Evolutionary conservation across 2,329 filamentous ascomycete species (phyloP).

Genomic region (Epichloe baconii): DNA sequence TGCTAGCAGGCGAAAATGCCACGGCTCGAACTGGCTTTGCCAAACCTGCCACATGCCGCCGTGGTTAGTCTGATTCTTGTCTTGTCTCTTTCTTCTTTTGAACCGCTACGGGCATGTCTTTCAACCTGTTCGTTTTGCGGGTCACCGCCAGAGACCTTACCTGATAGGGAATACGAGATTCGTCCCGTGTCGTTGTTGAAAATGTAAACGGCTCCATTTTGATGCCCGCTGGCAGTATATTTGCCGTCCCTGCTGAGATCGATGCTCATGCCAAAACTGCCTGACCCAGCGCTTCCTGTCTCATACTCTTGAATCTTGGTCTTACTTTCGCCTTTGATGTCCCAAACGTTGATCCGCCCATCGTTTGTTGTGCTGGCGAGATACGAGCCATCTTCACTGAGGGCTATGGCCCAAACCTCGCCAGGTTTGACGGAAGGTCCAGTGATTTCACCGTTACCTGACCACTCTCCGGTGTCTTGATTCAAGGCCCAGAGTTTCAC

Average conservation of each 20-base stretch:
- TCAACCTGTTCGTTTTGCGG: not conserved
- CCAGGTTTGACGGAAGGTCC: conserved; percentile 41
- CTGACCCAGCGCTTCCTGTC: conserved; percentile 55
- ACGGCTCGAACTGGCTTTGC: conserved; percentile 77
- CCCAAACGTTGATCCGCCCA: conserved; percentile 83
- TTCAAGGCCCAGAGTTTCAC: conserved; percentile 66
- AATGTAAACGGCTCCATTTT: conserved; percentile 83
- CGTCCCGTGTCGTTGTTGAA: conserved; percentile 87
- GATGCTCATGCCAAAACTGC: conserved; percentile 81
- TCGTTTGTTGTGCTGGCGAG: conserved; percentile 81
- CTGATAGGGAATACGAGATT: conserved; percentile 72
- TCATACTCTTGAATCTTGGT: conserved; percentile 71
- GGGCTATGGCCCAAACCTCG: conserved; percentile 75
- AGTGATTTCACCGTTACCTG: conserved; percentile 26
- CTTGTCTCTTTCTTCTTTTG: not conserved
- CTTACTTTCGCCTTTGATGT: conserved; percentile 41
- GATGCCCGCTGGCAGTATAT: conserved; percentile 82
- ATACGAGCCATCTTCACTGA: conserved; percentile 73
- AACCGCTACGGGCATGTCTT: not conserved
- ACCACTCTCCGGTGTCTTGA: conserved; percentile 43
- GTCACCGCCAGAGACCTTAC: conserved; percentile 26
- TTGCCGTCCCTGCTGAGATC: conserved; percentile 69
- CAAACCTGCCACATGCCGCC: conserved; percentile 41
- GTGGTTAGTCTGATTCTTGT: not conserved
- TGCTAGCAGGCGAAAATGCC: conserved; percentile 76